Conservation (phyloP, 331 rosid genomes). For the Malus hybrid region DNA sequence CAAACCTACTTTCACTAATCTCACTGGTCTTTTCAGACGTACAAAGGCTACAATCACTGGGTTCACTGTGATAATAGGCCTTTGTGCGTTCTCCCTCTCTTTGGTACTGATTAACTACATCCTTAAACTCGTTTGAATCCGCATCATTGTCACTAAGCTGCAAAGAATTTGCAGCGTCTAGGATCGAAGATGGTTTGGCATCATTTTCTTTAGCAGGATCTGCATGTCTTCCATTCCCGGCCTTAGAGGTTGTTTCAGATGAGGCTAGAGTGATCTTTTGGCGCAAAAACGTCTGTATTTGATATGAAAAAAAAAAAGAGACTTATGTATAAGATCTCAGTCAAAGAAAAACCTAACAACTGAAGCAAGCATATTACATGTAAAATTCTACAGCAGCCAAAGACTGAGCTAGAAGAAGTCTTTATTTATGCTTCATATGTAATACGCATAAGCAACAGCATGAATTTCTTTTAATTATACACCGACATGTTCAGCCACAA, state of each 20-base stretch:
- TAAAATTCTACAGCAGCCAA: neutral
- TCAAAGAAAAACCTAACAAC: neutral
- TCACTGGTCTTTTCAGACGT: constrained; percentile 11
- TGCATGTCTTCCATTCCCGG: constrained; percentile 26
- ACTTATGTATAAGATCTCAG: neutral
- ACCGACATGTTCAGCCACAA: neutral
- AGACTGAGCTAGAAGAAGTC: neutral
- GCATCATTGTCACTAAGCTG: neutral
- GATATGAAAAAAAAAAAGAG: neutral
- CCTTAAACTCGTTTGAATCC: neutral
- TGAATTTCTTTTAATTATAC: neutral
- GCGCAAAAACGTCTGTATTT: constrained; percentile 60
- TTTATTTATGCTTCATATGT: neutral
- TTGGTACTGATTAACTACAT: neutral
- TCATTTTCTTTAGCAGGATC: constrained; percentile 21
- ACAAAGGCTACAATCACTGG: constrained; percentile 1
- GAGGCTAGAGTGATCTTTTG: constrained; percentile 65
- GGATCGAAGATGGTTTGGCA: constrained; percentile 17
- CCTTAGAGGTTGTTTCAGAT: constrained; percentile 19
- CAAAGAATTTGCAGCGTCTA: constrained; percentile 6
- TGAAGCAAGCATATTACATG: constrained; percentile 1
- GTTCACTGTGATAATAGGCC: constrained; percentile 11
- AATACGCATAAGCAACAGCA: constrained; percentile 3
- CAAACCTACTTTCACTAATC: constrained; percentile 23
- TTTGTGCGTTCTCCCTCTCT: constrained; percentile 5